Percentiles rank a stretch among this genome's conserved stretches.
phyloP scores from a whole-genome alignment of 176 grass and related monocot genomes.

The Juncus inflexus region DNA sequence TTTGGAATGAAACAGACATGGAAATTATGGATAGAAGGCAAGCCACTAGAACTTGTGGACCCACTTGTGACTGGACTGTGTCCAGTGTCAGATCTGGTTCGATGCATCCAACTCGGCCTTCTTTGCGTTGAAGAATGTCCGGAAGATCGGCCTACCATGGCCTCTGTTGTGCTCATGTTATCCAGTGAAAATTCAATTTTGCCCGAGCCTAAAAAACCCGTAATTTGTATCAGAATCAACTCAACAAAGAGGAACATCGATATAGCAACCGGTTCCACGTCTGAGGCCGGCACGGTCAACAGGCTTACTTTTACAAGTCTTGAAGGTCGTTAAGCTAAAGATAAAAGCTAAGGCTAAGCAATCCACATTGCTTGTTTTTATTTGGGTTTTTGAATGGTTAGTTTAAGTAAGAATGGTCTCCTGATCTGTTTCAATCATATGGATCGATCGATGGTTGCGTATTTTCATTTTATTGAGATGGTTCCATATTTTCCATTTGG shows the following conservation, averaged over 20 bases:
- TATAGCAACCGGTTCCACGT: not conserved
- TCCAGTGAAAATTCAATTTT: conserved; percentile 29
- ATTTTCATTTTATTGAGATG: no score
- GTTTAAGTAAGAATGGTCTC: no score
- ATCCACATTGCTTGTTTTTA: no score
- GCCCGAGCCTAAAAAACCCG: conserved; percentile 29
- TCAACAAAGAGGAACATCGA: not conserved
- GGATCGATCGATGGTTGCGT: no score
- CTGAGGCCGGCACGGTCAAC: not conserved
- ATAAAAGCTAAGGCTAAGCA: no score
- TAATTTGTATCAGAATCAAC: conserved; percentile 23
- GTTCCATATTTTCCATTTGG: no score
- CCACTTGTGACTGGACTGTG: conserved; percentile 23
- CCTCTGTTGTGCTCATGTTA: conserved; percentile 35
- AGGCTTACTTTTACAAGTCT: conserved; percentile 11
- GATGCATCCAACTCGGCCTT: conserved; percentile 40
- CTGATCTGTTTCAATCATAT: no score
- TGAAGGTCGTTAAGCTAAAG: conserved; percentile 14
- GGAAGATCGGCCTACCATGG: conserved; percentile 36
- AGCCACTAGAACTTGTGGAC: conserved; percentile 35
- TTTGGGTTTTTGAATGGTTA: no score
- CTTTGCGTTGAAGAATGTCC: conserved; percentile 48
- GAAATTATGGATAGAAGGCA: conserved; percentile 44
- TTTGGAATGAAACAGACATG: conserved; percentile 36
- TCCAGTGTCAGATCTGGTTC: conserved; percentile 16